Evolutionary conservation across 139 green algal species (phyloP).

Genomic region (Choricystis sp.): DNA sequence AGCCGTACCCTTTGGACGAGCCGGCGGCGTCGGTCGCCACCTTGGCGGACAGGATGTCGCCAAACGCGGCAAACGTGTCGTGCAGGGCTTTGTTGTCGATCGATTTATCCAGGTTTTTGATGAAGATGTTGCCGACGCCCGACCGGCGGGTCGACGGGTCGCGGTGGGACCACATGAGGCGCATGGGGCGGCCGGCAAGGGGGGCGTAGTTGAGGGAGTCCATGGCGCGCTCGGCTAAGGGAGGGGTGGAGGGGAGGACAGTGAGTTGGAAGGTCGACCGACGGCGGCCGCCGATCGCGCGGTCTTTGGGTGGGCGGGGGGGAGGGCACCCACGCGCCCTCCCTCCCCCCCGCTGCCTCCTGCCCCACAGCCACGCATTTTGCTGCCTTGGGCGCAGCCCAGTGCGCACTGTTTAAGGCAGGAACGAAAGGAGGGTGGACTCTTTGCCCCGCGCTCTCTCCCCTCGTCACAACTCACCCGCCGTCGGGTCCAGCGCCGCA

Average conservation of each 20-base stretch:
- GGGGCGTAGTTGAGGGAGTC: conserved; percentile 79
- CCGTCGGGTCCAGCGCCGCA: conserved; percentile 51
- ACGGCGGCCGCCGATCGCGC: no score
- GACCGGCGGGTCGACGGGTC: conserved; percentile 56
- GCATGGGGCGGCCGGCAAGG: conserved; percentile 73
- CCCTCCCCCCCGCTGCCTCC: no score
- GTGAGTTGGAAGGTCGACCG: no score
- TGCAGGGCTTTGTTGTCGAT: conserved; percentile 89
- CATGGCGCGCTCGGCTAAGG: conserved; percentile 57
- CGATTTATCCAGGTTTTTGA: conserved; percentile 88
- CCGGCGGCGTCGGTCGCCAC: conserved; percentile 28
- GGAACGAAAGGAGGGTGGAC: no score
- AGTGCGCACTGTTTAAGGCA: no score
- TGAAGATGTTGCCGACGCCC: conserved; percentile 85
- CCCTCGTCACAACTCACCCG: conserved; percentile 56
- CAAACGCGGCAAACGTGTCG: conserved; percentile 83
- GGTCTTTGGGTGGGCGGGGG: no score
- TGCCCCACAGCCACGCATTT: no score
- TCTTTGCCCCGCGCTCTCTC: no score
- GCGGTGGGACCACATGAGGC: conserved; percentile 88
- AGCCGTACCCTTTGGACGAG: conserved; percentile 77
- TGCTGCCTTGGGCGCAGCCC: no score
- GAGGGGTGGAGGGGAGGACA: neutral
- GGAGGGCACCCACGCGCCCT: no score
- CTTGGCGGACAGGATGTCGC: conserved; percentile 70